phyloP scores from a whole-genome alignment of 495 filamentous ascomycete species.

The Penicillium coprophilum region DNA sequence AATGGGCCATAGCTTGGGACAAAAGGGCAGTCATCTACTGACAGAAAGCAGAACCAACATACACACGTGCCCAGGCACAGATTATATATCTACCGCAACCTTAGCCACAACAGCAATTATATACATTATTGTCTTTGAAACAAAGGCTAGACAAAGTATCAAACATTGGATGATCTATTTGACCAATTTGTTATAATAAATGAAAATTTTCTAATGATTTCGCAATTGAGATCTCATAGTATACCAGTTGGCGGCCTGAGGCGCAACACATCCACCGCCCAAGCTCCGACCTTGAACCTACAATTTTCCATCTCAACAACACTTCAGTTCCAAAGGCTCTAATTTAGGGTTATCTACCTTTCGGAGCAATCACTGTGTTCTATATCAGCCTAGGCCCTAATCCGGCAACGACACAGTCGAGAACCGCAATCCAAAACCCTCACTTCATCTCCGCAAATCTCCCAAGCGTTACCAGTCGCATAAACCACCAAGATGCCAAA shows the following conservation, averaged over 20 bases:
- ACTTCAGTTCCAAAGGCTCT: background rate
- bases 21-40: background rate
- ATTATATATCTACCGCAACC: background rate
- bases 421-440: background rate
- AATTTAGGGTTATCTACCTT: background rate
- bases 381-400: background rate
- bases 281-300: conserved; percentile 6
- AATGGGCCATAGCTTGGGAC: background rate
- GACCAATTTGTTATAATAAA: background rate
- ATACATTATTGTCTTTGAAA: no score
- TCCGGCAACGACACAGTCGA: background rate
- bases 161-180: no score
- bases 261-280: conserved; percentile 7
- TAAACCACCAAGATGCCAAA: conserved; percentile 36
- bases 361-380: background rate
- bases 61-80: background rate
- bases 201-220: background rate
- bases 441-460: background rate
- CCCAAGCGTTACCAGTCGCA: conserved; percentile 3
- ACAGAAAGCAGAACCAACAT: background rate
- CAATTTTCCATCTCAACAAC: conserved; percentile 9
- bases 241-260: conserved; percentile 8
- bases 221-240: background rate
- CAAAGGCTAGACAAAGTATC: background rate
- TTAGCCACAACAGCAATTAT: background rate